Base-by-base conservation (phyloP, 345 rosid species). In the Lenwebbia sp. region DNA sequence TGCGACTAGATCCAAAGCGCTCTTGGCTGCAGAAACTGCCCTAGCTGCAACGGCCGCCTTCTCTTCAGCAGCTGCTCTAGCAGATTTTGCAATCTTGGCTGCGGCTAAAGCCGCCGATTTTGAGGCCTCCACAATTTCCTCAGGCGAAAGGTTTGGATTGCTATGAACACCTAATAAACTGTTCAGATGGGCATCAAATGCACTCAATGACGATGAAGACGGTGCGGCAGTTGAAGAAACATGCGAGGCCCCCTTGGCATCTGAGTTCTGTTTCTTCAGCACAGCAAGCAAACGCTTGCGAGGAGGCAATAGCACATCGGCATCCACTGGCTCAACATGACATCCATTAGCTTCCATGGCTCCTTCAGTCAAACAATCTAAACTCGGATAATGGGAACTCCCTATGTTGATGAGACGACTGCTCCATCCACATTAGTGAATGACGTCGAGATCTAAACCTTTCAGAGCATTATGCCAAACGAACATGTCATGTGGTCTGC, bases 221-320 rank as follows among this genome's bases (percentile, higher is more conserved):
- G 95, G 88, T 7, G 92, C 90, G 53, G 91, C 91, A 84, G 85
- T 90, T 10, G 86, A 85, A 44, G 88, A 89, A 86, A 89, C 91
- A 86, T 90, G 54, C 26, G 30, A 62, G 25, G 57, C 15, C 44
- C 30, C 89, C 25, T 83, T 86, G 86, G 52, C 90, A 37, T 70
- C 83, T 3, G 91, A 92, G 86, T 86, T 94, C 91, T 92, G 96
- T 87, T 95, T 95, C 94, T 95, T 96, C 88, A 90, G 92, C 90
- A 97, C 98, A 3, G 98, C 98, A 83, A 96, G 98, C 83, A 96
- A 91, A 25, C 99, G 96, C 84, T 96, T 96, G 57, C 98, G 91
- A 53, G 98, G 99, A 86, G 99, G 99, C 83, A 96, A 85, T 56
- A 93, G 96, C 54, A 89, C 98, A 89, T 92, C 96, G 30, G 94